Evolutionary conservation across 768 basidiomycete genomes (phyloP), one percentile per base, ranked within the genome.

Genomic region (Amanita brunnescens): DNA sequence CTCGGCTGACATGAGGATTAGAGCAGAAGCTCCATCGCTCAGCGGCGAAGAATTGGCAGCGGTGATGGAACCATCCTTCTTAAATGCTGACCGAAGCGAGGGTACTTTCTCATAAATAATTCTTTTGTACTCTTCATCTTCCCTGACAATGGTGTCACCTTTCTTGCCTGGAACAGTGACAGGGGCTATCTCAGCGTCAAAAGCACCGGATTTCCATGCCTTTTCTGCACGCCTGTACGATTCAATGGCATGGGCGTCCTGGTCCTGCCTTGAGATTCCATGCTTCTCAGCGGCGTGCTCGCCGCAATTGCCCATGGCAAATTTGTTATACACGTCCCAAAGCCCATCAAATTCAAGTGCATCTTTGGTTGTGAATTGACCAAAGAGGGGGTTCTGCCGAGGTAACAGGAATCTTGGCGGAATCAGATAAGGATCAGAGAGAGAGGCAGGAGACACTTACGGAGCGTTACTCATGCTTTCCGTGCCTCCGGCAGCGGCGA

Each of bases 381-480:
- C 96, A 58, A 93, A 99, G 6, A 70, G 64, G 6, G 89, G 88
- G 63, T 86, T 89, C 48, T 81, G 76, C 39, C 91, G 87, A 39
- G 89, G 87, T 42, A 90, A 63, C 26, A 91, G 79, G 79, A 89
- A 92, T 29, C 90, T 89, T 10, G 24, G 5, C 26, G 20, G n/a
- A 18, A 35, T 49, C 35, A 43, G 20, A 26, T 51, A 54, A 39
- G 56, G 35, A 46, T 6, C 24, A 42, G 5, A 32, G 26, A 32
- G 26, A 30, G 51, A 12, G 48, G 41, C 30, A 55, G 34, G 32
- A 46, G 49, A 21, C 38, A 81, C 95, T 62, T 64, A 97, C 93
- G 96, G 96, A 45, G 93, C 92, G 60, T 97, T 89, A 66, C 90
- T 94, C 96, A 99, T 99, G 73, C 90, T 93, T 74, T 99, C 96